These are phyloP conservation scores for Dioscorea zingiberensis DNA, from an alignment of 106 monocot genomes.

Conservation along the genomic window DNA sequence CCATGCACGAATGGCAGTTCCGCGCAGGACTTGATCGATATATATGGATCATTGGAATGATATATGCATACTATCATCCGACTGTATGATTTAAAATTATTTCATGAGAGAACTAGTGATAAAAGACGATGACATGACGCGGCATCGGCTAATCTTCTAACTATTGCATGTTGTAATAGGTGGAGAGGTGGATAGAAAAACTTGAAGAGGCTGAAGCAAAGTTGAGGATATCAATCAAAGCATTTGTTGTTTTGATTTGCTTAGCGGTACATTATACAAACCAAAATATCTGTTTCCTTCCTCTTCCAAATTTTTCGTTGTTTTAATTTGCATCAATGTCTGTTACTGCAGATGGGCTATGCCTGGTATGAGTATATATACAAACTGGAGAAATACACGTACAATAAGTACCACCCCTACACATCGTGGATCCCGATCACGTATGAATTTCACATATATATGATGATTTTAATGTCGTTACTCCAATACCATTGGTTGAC, in stretches of 20 bases:
- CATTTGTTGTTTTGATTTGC: constrained; percentile 5
- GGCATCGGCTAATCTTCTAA: no score
- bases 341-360: constrained; percentile 58
- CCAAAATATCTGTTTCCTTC: background rate
- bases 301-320: background rate
- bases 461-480: no score
- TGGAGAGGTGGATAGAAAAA: constrained; percentile 23
- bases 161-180: constrained; percentile 7
- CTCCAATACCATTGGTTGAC: background rate
- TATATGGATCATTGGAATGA: constrained; percentile 60
- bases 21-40: constrained; percentile 59
- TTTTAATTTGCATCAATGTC: background rate
- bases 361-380: constrained; percentile 95
- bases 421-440: constrained; percentile 98
- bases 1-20: constrained; percentile 54
- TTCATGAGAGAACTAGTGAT: no score
- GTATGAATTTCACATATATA: constrained; percentile 21
- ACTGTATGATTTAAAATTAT: constrained; percentile 18
- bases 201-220: constrained; percentile 17
- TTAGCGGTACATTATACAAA: background rate
- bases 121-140: no score
- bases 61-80: constrained; percentile 56
- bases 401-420: constrained; percentile 92
- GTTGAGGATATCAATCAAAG: constrained; percentile 15
- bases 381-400: constrained; percentile 87